These are phyloP conservation scores for Trametopsis cervina DNA, from an alignment of 768 basidiomycete genomes.

Conservation along the genomic window DNA sequence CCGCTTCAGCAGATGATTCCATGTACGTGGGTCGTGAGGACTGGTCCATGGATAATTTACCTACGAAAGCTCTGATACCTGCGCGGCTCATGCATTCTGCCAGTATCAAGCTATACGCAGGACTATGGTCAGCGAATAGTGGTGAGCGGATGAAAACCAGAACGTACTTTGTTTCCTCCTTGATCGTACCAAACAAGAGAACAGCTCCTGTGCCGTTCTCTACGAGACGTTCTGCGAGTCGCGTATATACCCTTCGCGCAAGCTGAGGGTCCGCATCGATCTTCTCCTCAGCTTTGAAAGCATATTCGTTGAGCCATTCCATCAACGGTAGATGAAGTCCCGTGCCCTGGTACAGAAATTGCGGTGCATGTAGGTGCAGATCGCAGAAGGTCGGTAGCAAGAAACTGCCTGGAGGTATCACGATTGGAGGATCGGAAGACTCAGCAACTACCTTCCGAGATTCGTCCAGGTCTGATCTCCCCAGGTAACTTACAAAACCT, in stretches of 20 bases:
- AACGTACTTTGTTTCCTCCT: conserved; percentile 71
- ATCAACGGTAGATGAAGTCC: conserved; percentile 80
- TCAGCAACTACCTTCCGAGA: conserved; percentile 29
- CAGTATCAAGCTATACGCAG: conserved; percentile 62
- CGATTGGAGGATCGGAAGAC: conserved; percentile 15
- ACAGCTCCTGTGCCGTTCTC: conserved; percentile 75
- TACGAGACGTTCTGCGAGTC: conserved; percentile 58
- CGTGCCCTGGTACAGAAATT: conserved; percentile 83
- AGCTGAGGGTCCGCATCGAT: conserved; percentile 57
- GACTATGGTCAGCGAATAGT: no score
- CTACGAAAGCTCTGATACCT: conserved; percentile 78
- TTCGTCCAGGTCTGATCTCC: conserved; percentile 26
- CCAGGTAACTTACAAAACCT: conserved; percentile 49
- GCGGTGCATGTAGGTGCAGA: conserved; percentile 83
- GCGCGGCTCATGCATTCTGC: conserved; percentile 64
- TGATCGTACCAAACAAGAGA: conserved; percentile 79
- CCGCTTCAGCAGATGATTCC: conserved; percentile 45
- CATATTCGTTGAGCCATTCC: conserved; percentile 79
- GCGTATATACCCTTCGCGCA: conserved; percentile 60
- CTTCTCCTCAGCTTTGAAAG: conserved; percentile 73
- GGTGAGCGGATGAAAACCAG: no score
- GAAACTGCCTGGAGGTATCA: conserved; percentile 50
- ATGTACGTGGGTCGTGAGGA: conserved; percentile 66
- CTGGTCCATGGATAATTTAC: conserved; percentile 87
- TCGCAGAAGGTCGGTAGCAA: conserved; percentile 78